phyloP scores from a whole-genome alignment of 768 basidiomycete genomes.

The Favolaschia claudopus region DNA sequence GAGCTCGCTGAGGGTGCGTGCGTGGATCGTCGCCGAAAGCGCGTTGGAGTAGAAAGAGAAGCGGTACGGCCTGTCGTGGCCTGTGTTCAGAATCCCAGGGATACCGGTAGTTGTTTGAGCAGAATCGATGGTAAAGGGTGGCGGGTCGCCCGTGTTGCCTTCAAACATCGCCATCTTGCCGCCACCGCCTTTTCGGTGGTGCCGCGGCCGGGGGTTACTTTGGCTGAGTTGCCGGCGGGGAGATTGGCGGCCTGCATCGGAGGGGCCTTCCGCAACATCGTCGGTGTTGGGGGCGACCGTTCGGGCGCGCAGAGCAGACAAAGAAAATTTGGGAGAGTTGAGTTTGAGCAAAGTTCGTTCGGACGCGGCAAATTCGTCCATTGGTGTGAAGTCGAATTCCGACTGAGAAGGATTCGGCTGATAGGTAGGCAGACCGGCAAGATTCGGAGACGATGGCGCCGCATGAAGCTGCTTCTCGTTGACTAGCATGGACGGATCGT shows the following conservation, averaged over 20 bases:
- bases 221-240: constrained; percentile 91
- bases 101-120: constrained; percentile 25
- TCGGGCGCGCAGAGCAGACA: constrained; percentile 32
- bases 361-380: constrained; percentile 79
- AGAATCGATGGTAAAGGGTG: constrained; percentile 40
- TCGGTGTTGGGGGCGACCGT: constrained; percentile 24
- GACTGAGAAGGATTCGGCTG: constrained; percentile 65
- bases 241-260: constrained; percentile 45
- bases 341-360: constrained; percentile 76
- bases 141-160: constrained; percentile 54
- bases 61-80: constrained; percentile 90
- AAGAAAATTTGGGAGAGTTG: constrained; percentile 53
- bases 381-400: constrained; percentile 73
- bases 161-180: constrained; percentile 96
- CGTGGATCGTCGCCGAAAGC: constrained; percentile 92
- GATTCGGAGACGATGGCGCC: constrained; percentile 39
- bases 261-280: constrained; percentile 28
- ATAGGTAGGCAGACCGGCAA: constrained; percentile 67
- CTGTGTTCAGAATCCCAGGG: constrained; percentile 50
- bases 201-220: constrained; percentile 73
- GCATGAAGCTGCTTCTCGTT: constrained; percentile 21
- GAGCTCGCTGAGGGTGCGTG: constrained; percentile 89
- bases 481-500: constrained; percentile 59
- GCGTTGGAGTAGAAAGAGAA: constrained; percentile 99
- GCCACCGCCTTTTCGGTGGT: constrained; percentile 62